phyloP scores from a whole-genome alignment of 2,329 filamentous ascomycete species.

The Xylariales sp. region DNA sequence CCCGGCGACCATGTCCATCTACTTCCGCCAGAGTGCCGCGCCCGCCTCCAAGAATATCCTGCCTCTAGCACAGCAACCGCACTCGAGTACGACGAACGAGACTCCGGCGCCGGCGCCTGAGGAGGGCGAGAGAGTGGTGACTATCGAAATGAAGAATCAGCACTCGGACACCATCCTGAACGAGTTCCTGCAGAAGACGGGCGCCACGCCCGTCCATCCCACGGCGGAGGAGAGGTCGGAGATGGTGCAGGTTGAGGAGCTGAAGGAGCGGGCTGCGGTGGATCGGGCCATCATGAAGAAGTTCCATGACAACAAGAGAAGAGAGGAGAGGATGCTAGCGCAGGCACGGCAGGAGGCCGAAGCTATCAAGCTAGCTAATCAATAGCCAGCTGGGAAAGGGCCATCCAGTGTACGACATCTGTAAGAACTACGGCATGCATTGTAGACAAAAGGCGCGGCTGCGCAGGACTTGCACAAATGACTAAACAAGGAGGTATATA shows the following conservation, averaged over 20 bases:
- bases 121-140: slow-evolving; percentile 44
- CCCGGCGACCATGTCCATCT: slow-evolving; percentile 60
- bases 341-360: slow-evolving; percentile 49
- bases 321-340: slow-evolving; percentile 55
- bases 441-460: slow-evolving; percentile 5
- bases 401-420: neutral
- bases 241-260: slow-evolving; percentile 53
- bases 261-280: slow-evolving; percentile 42
- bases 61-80: slow-evolving; percentile 33
- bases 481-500: too few species aligned
- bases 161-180: slow-evolving; percentile 58
- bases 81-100: slow-evolving; percentile 42
- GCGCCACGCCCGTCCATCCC: slow-evolving; percentile 51
- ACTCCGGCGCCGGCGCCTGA: slow-evolving; percentile 45
- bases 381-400: slow-evolving; percentile 13
- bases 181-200: slow-evolving; percentile 58
- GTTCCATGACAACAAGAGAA: slow-evolving; percentile 52
- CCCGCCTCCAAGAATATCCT: slow-evolving; percentile 17
- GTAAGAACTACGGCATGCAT: neutral
- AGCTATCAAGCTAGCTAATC: slow-evolving; percentile 33
- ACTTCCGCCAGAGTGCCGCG: slow-evolving; percentile 44
- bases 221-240: slow-evolving; percentile 56
- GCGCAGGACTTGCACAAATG: slow-evolving; percentile 6
- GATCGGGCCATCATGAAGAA: slow-evolving; percentile 52
- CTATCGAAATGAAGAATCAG: slow-evolving; percentile 61